Percentiles rank a stretch among this genome's conserved stretches.
These are phyloP conservation scores for Geoglossum cookeanum DNA, from an alignment of 2,329 filamentous ascomycete species.

Conservation along the genomic window DNA sequence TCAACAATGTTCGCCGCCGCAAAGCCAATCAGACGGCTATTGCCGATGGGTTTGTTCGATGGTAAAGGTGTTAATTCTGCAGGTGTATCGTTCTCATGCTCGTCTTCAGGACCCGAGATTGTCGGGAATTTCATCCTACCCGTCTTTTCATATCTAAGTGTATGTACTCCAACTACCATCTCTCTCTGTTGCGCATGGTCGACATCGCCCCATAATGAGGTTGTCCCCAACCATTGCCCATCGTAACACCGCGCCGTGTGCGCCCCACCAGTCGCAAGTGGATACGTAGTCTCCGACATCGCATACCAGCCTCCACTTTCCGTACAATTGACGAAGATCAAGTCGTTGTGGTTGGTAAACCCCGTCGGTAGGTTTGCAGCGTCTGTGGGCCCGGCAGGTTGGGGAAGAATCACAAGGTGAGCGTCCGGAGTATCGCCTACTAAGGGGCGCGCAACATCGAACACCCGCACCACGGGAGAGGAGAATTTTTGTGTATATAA, in stretches of 20 bases:
- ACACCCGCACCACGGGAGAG: constrained; percentile 69
- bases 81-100: constrained; percentile 2
- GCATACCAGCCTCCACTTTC: constrained; percentile 84
- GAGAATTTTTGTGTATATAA: constrained; percentile 51
- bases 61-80: constrained; percentile 3
- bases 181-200: constrained; percentile 32
- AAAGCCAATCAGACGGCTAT: constrained; percentile 5
- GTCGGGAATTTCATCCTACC: constrained; percentile 23
- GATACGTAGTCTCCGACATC: constrained; percentile 71
- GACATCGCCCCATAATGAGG: constrained; percentile 18
- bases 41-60: constrained; percentile 8
- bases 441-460: constrained; percentile 64
- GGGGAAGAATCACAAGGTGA: constrained; percentile 67
- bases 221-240: constrained; percentile 30
- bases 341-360: constrained; percentile 34
- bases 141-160: constrained; percentile 29
- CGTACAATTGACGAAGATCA: constrained; percentile 75
- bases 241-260: constrained; percentile 37
- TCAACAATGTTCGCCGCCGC: constrained; percentile 4
- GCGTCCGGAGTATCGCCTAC: constrained; percentile 47
- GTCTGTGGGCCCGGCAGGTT: constrained; percentile 48
- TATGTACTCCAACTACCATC: constrained; percentile 53
- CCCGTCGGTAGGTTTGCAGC: constrained; percentile 23
- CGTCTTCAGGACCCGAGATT: constrained; percentile 20
- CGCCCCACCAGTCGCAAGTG: constrained; percentile 57